Evolutionary conservation across 805 yeast species (phyloP).

Genomic region (Metschnikowia shivogae): DNA sequence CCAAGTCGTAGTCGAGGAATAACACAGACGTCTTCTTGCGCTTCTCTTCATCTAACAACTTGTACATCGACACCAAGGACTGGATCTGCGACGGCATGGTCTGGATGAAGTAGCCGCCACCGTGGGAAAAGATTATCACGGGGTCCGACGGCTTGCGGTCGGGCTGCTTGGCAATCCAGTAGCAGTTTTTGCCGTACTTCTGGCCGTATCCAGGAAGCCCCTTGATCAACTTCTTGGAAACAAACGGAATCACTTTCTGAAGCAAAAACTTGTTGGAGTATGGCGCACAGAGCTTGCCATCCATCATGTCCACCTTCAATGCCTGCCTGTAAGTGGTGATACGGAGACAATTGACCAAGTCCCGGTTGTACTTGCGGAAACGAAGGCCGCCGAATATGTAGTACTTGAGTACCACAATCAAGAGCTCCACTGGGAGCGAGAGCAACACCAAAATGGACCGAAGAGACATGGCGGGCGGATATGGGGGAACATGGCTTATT

Average conservation of each 20-base stretch:
- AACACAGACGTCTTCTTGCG: constrained; percentile 23
- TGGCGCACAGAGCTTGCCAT: constrained; percentile 12
- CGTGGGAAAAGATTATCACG: constrained; percentile 33
- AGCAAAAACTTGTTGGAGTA: constrained; percentile 15
- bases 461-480: constrained; percentile 6
- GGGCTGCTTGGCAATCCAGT: constrained; percentile 33
- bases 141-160: constrained; percentile 25
- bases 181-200: constrained; percentile 25
- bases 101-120: constrained; percentile 38
- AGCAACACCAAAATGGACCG: constrained; percentile 9
- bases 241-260: constrained; percentile 9
- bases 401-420: constrained; percentile 13
- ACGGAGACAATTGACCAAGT: constrained; percentile 12
- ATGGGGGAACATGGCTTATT: neutral
- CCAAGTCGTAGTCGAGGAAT: constrained; percentile 30
- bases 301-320: constrained; percentile 13
- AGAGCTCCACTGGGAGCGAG: constrained; percentile 13
- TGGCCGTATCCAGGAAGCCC: constrained; percentile 30
- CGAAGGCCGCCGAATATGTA: constrained; percentile 15
- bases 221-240: constrained; percentile 6
- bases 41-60: constrained; percentile 23
- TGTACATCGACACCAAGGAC: constrained; percentile 25
- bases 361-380: constrained; percentile 13
- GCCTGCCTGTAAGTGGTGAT: constrained; percentile 13
- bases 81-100: constrained; percentile 29